phyloP scores from a whole-genome alignment of 805 yeast genomes.

The Myxozyma lipomycoides region DNA sequence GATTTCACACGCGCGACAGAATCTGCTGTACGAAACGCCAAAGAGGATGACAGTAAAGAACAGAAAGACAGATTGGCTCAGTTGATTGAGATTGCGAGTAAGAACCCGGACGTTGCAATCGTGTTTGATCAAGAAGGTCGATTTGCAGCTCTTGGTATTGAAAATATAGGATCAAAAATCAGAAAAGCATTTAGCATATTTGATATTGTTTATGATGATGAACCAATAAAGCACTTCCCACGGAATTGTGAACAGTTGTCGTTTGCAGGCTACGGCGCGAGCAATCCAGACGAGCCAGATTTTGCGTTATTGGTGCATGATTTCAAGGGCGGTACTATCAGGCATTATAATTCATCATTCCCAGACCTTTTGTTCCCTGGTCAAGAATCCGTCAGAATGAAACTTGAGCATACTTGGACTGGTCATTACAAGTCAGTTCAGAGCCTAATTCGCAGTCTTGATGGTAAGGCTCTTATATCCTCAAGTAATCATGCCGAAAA shows the following conservation, averaged over 20 bases:
- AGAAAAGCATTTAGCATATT: constrained; percentile 26
- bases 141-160: constrained; percentile 29
- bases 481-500: constrained; percentile 60
- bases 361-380: constrained; percentile 22
- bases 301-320: constrained; percentile 34
- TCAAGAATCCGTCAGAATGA: constrained; percentile 11
- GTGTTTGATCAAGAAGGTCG: constrained; percentile 29
- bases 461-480: constrained; percentile 59
- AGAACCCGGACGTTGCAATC: constrained; percentile 29
- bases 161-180: constrained; percentile 25
- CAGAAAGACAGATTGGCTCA: constrained; percentile 7
- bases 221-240: constrained; percentile 24
- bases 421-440: constrained; percentile 84
- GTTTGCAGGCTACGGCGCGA: constrained; percentile 24
- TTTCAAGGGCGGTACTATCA: constrained; percentile 36
- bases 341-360: constrained; percentile 33
- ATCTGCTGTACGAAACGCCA: constrained; percentile 27
- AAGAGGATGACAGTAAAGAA: constrained; percentile 4
- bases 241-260: constrained; percentile 10
- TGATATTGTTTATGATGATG: constrained; percentile 22
- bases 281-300: constrained; percentile 28
- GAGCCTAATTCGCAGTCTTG: constrained; percentile 59
- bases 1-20: constrained; percentile 31
- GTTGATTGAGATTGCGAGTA: constrained; percentile 25
- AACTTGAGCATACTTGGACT: constrained; percentile 57